phyloP scores from a whole-genome alignment of 2,329 filamentous ascomycete genomes.

The Aspergillus alliaceus region DNA sequence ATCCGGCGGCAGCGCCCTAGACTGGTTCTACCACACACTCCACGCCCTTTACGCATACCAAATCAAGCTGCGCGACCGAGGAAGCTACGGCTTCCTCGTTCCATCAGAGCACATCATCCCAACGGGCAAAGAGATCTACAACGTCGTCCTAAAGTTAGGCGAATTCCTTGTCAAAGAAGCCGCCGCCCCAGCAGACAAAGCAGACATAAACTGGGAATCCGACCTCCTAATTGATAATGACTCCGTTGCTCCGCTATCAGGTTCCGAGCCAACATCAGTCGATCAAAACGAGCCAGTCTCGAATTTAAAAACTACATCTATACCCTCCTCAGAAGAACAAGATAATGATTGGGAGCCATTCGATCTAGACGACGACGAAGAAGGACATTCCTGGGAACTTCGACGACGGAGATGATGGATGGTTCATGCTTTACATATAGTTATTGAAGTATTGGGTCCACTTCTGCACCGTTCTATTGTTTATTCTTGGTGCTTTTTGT shows the following conservation, averaged over 20 bases:
- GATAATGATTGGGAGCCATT: slow-evolving; percentile 8
- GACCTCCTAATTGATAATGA: slow-evolving; percentile 11
- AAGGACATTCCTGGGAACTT: slow-evolving; percentile 11
- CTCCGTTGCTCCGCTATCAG: neutral
- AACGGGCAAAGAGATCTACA: slow-evolving; percentile 82
- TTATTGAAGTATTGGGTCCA: too few species aligned
- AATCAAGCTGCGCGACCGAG: slow-evolving; percentile 87
- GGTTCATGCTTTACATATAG: neutral
- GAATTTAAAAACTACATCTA: neutral
- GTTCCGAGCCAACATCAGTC: neutral
- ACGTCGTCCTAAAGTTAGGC: slow-evolving; percentile 79
- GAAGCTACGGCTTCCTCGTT: slow-evolving; percentile 89
- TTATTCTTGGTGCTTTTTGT: neutral
- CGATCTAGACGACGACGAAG: slow-evolving; percentile 6
- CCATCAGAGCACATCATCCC: slow-evolving; percentile 85
- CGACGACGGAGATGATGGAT: slow-evolving; percentile 6
- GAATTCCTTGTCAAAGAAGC: slow-evolving; percentile 55
- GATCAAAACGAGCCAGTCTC: neutral
- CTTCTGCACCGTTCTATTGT: neutral
- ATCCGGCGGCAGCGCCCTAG: slow-evolving; percentile 81
- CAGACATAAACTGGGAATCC: slow-evolving; percentile 13
- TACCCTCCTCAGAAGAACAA: neutral
- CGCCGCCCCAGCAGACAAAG: neutral
- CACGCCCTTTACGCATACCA: slow-evolving; percentile 84
- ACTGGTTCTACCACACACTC: slow-evolving; percentile 93